phyloP scores from a whole-genome alignment of 1,284 basidiomycete species.

The Cystobasidiaceae sp. region DNA sequence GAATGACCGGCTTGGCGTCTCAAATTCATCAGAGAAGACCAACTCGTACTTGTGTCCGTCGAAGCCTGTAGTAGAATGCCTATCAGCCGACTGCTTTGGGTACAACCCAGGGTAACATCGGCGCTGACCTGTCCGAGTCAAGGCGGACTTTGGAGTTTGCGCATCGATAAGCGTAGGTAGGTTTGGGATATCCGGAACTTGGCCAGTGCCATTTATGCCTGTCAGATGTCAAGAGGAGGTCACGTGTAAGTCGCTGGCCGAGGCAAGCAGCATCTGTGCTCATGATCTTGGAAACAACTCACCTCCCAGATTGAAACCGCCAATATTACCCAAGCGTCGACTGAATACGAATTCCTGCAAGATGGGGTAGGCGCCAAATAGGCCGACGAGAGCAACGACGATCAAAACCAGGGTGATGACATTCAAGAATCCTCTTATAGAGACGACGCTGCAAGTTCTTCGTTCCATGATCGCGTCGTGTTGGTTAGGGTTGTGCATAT shows the following conservation, averaged over 20 bases:
- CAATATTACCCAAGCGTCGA: slow-evolving; percentile 5
- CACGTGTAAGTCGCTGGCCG: neutral
- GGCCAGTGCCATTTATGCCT: slow-evolving; percentile 30
- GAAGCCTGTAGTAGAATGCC: slow-evolving; percentile 28
- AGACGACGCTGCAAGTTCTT: slow-evolving; percentile 11
- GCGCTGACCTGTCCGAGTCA: neutral
- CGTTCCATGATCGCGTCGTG: slow-evolving; percentile 15
- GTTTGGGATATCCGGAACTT: slow-evolving; percentile 28
- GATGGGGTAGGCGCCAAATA: slow-evolving; percentile 77
- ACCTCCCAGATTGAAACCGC: slow-evolving; percentile 18
- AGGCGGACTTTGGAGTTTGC: slow-evolving; percentile 22
- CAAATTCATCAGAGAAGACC: slow-evolving; percentile 90
- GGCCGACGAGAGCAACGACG: slow-evolving; percentile 51
- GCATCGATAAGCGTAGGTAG: slow-evolving; percentile 22
- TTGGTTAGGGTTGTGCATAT: slow-evolving; percentile 28
- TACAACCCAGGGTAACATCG: neutral
- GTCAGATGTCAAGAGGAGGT: neutral
- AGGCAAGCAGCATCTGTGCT: too few relatives aligned
- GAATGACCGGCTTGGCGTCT: slow-evolving; percentile 61
- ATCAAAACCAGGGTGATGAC: slow-evolving; percentile 53
- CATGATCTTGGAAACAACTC: too few relatives aligned
- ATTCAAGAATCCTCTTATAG: slow-evolving; percentile 52
- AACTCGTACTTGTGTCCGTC: slow-evolving; percentile 50
- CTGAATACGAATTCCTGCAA: slow-evolving; percentile 43
- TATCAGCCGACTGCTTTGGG: slow-evolving; percentile 24